A percentile compares a stretch with the other conserved stretches of the same genome.
Conservation (phyloP, 2,329 filamentous ascomycete species). For the Penicillium sp. region DNA sequence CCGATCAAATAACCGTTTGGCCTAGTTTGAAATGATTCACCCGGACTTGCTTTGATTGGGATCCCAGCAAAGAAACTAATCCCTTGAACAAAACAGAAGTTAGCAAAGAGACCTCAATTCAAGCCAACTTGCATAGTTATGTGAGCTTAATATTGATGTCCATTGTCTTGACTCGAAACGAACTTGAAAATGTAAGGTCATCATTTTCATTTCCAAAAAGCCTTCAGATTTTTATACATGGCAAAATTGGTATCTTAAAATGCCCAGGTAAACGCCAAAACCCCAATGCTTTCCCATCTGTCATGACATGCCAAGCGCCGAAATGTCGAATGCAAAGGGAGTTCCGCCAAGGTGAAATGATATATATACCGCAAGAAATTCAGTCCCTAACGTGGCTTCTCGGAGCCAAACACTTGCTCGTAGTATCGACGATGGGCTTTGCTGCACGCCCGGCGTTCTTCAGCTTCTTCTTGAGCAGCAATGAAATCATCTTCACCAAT, state of each 20-base stretch:
- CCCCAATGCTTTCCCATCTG: not conserved
- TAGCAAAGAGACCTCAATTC: too few species aligned
- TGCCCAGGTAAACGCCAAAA: constrained; percentile 1
- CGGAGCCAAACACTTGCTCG: not conserved
- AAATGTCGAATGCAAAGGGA: not conserved
- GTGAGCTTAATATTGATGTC: too few species aligned
- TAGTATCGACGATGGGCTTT: not conserved
- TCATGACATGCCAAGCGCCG: constrained; percentile 1
- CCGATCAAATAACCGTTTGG: too few species aligned
- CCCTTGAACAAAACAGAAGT: too few species aligned
- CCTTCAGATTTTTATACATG: not conserved
- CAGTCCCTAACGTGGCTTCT: not conserved
- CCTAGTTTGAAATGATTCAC: too few species aligned
- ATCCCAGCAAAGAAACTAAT: too few species aligned
- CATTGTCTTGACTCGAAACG: too few species aligned
- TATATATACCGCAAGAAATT: not conserved
- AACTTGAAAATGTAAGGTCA: too few species aligned
- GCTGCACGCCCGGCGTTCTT: constrained; percentile 36
- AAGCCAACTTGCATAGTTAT: too few species aligned
- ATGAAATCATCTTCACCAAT: constrained; percentile 80
- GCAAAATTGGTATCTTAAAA: constrained; percentile 3
- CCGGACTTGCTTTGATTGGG: too few species aligned
- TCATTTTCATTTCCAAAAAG: too few species aligned
- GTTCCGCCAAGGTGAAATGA: not conserved
- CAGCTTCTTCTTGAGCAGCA: constrained; percentile 66